phyloP scores from a whole-genome alignment of 73 alveolate species.

The Symbiodinium natans region DNA sequence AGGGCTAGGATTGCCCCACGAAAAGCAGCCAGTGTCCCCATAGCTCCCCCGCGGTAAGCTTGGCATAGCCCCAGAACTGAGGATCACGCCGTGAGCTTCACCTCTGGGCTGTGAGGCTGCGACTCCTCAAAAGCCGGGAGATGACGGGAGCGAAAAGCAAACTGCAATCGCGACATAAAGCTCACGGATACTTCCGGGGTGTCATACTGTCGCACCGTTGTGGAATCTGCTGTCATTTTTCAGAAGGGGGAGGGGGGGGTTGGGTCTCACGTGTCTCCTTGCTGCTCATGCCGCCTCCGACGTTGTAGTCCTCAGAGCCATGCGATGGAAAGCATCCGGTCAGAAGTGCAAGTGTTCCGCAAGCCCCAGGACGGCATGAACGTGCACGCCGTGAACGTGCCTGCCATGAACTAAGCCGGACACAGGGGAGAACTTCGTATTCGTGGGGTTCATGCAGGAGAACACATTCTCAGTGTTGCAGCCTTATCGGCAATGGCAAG shows the following conservation, averaged over 20 bases:
- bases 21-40: background rate
- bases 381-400: too few relatives aligned
- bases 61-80: background rate
- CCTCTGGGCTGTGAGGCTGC: constrained; percentile 59
- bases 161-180: too few relatives aligned
- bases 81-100: constrained; percentile 29
- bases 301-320: constrained; percentile 34
- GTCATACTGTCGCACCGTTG: too few relatives aligned
- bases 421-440: constrained; percentile 63
- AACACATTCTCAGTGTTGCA: constrained; percentile 43
- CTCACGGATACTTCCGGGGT: too few relatives aligned
- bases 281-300: constrained; percentile 54
- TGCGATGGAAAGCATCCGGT: too few relatives aligned
- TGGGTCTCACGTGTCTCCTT: constrained; percentile 20
- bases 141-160: too few relatives aligned
- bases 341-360: too few relatives aligned
- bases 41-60: too few relatives aligned
- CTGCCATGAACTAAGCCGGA: background rate
- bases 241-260: too few relatives aligned
- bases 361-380: too few relatives aligned
- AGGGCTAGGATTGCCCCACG: background rate
- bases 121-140: background rate
- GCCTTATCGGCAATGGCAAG: background rate
- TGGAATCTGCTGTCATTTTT: too few relatives aligned
- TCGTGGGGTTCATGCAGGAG: constrained; percentile 40